phyloP scores from a whole-genome alignment of 2,329 filamentous ascomycete genomes.

The Aureobasidium sp. region DNA sequence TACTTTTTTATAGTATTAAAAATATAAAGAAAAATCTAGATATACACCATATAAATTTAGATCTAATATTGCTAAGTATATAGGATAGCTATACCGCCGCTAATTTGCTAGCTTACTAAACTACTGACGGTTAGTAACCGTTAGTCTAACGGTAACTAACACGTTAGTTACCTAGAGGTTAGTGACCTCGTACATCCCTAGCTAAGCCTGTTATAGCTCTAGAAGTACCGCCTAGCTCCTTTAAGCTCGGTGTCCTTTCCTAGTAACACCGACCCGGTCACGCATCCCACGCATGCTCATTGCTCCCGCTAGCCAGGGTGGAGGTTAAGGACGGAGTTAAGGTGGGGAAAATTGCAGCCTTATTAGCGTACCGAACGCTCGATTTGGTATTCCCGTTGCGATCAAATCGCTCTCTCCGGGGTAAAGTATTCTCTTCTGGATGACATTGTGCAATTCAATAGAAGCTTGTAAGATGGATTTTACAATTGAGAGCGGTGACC shows the following conservation, averaged over 20 bases:
- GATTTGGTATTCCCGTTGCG: background rate
- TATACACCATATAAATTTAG: no score
- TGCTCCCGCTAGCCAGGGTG: background rate
- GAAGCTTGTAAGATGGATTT: background rate
- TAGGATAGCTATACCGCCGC: no score
- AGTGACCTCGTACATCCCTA: no score
- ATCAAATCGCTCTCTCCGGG: background rate
- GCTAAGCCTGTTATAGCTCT: background rate
- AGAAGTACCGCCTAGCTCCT: background rate
- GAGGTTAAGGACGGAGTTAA: background rate
- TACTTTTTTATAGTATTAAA: no score
- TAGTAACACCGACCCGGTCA: constrained; percentile 9
- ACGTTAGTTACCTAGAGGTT: no score
- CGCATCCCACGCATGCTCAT: constrained; percentile 1
- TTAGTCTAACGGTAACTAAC: no score
- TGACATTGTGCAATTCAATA: no score
- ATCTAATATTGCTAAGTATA: no score
- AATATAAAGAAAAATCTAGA: no score
- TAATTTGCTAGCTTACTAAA: no score
- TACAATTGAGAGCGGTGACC: background rate
- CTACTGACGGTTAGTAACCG: no score
- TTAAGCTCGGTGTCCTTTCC: background rate
- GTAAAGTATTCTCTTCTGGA: no score
- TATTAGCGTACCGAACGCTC: background rate
- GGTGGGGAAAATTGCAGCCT: constrained; percentile 6